These are phyloP conservation scores for Colletotrichum agaves DNA, from an alignment of 2,329 filamentous ascomycete species.

Conservation along the genomic window DNA sequence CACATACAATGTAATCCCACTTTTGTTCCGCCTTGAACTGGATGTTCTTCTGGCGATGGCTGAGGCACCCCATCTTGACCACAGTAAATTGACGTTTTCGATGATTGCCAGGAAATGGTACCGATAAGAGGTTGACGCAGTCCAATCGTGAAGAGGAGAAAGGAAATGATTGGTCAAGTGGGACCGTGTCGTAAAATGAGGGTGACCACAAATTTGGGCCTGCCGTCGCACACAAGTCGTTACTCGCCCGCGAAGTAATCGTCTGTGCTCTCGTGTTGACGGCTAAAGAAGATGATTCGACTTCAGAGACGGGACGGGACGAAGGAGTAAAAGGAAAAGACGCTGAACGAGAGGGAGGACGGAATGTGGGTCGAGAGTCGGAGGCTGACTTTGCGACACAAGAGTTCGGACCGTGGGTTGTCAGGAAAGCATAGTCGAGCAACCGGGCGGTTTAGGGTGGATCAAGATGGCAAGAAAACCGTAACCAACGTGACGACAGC, in stretches of 20 bases:
- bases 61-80: slow-evolving; percentile 72
- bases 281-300: slow-evolving; percentile 34
- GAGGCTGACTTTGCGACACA: slow-evolving; percentile 19
- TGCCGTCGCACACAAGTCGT: slow-evolving; percentile 57
- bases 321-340: slow-evolving; percentile 17
- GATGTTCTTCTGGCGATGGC: slow-evolving; percentile 68
- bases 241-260: slow-evolving; percentile 61
- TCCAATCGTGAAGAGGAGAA: slow-evolving; percentile 13
- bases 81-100: neutral
- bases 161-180: neutral
- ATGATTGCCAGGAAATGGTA: slow-evolving; percentile 15
- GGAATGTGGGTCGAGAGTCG: slow-evolving; percentile 32
- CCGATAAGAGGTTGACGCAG: slow-evolving; percentile 27
- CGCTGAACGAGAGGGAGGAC: slow-evolving; percentile 27
- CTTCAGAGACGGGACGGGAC: slow-evolving; percentile 28
- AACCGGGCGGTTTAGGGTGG: slow-evolving; percentile 32
- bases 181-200: slow-evolving; percentile 17
- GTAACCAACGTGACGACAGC: slow-evolving; percentile 16
- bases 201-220: slow-evolving; percentile 45
- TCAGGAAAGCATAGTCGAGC: slow-evolving; percentile 33
- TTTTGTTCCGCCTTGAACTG: slow-evolving; percentile 84
- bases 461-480: slow-evolving; percentile 14
- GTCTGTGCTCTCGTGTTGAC: slow-evolving; percentile 50
- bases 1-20: slow-evolving; percentile 90
- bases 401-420: slow-evolving; percentile 29